These are phyloP conservation scores for Darksidea phi DNA, from an alignment of 495 filamentous ascomycete species.

Conservation along the genomic window DNA sequence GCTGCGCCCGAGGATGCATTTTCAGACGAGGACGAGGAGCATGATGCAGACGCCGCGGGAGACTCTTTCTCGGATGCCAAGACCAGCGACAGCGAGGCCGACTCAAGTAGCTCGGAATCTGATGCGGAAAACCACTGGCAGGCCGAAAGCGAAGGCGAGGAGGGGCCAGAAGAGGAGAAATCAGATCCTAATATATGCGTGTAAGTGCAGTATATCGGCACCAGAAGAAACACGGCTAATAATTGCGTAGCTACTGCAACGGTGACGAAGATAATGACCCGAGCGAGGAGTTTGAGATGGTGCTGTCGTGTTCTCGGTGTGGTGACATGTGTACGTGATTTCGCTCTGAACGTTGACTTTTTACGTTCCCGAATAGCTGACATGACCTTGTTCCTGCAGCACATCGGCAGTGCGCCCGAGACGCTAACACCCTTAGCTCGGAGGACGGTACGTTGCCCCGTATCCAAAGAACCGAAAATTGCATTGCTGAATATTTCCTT, in stretches of 20 bases:
- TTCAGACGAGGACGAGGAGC: constrained; percentile 35
- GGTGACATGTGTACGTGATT: constrained; percentile 73
- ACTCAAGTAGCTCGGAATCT: constrained; percentile 63
- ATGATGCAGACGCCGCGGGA: constrained; percentile 28
- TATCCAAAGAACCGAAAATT: background rate
- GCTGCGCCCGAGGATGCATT: constrained; percentile 18
- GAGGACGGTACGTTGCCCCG: constrained; percentile 60
- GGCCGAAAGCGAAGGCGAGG: constrained; percentile 59
- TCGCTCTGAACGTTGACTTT: constrained; percentile 33
- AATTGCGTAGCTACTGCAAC: constrained; percentile 62
- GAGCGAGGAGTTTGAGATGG: constrained; percentile 82
- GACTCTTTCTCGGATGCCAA: constrained; percentile 35
- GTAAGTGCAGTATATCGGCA: constrained; percentile 50
- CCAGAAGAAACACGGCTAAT: constrained; percentile 31
- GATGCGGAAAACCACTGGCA: constrained; percentile 70
- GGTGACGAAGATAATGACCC: constrained; percentile 85
- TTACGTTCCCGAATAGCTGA: constrained; percentile 38
- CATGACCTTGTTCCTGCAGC: constrained; percentile 56
- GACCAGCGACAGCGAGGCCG: constrained; percentile 38
- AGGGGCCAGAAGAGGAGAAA: constrained; percentile 66
- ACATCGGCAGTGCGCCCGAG: constrained; percentile 89
- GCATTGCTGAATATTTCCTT: constrained; percentile 16
- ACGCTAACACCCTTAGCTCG: constrained; percentile 66
- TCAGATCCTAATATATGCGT: constrained; percentile 62
- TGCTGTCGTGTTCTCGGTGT: constrained; percentile 75